Conservation (phyloP, 139 green algal species). For the Closterium sp. region DNA sequence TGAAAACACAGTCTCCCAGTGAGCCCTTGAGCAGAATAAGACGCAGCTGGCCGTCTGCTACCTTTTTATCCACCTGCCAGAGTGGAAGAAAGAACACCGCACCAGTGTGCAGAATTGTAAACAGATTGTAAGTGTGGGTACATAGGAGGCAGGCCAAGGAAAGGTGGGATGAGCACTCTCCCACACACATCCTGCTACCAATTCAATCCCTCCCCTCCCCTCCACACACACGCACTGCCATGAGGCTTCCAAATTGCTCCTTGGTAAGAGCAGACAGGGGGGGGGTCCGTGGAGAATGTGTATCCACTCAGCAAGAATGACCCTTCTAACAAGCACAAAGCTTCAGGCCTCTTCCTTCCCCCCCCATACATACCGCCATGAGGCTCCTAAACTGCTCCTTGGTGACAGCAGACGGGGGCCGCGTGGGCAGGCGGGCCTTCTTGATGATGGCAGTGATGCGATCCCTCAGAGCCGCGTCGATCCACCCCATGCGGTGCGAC, state of each 20-base stretch:
- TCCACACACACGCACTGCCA: slow-evolving; percentile 66
- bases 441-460: slow-evolving; percentile 71
- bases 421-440: slow-evolving; percentile 66
- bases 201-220: not conserved
- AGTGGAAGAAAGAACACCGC: not conserved
- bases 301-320: too few species aligned
- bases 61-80: slow-evolving; percentile 92
- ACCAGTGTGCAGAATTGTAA: not conserved
- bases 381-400: slow-evolving; percentile 75
- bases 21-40: slow-evolving; percentile 91
- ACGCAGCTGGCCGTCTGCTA: slow-evolving; percentile 80
- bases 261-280: slow-evolving; percentile 41
- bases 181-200: too few species aligned
- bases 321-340: too few species aligned
- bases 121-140: not conserved
- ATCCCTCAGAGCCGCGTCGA: slow-evolving; percentile 71
- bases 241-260: slow-evolving; percentile 80
- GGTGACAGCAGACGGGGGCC: slow-evolving; percentile 72
- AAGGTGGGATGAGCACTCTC: too few species aligned
- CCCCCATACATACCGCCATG: slow-evolving; percentile 83
- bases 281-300: too few species aligned
- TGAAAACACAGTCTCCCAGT: slow-evolving; percentile 91
- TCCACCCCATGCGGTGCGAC: too few species aligned
- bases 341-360: too few species aligned
- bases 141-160: too few species aligned